A percentile compares a stretch with the other conserved stretches of the same genome.
Conservation (phyloP, 2,329 filamentous ascomycete species). For the Stachybotrys echinatus region DNA sequence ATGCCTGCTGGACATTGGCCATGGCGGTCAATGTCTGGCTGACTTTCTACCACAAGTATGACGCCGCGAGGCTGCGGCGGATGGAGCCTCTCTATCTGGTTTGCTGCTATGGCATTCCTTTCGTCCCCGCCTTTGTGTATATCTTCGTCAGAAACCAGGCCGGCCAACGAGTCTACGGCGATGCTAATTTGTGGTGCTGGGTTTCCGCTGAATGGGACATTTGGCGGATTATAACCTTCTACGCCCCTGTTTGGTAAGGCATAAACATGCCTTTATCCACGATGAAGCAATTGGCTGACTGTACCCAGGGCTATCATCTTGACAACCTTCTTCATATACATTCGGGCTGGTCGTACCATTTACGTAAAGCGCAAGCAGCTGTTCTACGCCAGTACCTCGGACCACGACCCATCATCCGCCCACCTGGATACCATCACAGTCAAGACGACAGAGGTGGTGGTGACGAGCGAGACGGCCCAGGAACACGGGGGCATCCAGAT, state of each 20-base stretch:
- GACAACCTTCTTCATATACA: slow-evolving; percentile 60
- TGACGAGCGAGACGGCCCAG: slow-evolving; percentile 44
- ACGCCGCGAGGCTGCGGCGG: slow-evolving; percentile 52
- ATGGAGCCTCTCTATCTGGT: slow-evolving; percentile 64
- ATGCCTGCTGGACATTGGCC: slow-evolving; percentile 66
- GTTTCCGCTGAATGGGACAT: slow-evolving; percentile 57
- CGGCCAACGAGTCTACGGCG: slow-evolving; percentile 57
- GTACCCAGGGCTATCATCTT: slow-evolving; percentile 51
- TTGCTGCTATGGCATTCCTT: slow-evolving; percentile 63
- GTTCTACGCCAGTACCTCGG: slow-evolving; percentile 45
- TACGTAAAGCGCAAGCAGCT: slow-evolving; percentile 62
- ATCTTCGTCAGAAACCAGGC: slow-evolving; percentile 52
- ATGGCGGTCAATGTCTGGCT: slow-evolving; percentile 79
- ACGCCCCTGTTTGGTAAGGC: slow-evolving; percentile 53
- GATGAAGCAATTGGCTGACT: neutral
- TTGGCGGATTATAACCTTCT: slow-evolving; percentile 66
- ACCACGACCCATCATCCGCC: slow-evolving; percentile 31
- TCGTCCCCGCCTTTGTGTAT: slow-evolving; percentile 58
- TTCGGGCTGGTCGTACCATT: slow-evolving; percentile 60
- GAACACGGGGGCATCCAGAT: slow-evolving; percentile 14
- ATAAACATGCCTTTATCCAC: no score
- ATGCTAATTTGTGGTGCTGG: slow-evolving; percentile 78
- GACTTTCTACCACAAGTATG: slow-evolving; percentile 68
- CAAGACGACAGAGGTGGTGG: slow-evolving; percentile 60
- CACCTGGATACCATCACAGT: slow-evolving; percentile 40